phyloP scores from a whole-genome alignment of 2,329 filamentous ascomycete genomes.

The Akanthomyces dipterigenus region DNA sequence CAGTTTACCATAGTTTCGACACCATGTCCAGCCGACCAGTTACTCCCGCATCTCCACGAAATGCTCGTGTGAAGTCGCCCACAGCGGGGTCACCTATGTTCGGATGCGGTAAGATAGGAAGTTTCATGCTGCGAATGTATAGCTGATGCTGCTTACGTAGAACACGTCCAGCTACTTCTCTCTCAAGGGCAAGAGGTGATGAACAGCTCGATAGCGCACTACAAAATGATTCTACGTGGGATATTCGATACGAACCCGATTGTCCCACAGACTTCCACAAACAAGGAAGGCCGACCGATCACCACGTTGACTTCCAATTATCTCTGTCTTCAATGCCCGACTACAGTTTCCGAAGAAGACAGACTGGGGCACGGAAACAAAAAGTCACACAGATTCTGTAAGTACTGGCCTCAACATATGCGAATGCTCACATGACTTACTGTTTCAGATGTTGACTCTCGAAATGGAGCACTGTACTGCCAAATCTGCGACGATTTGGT shows the following conservation, averaged over 20 bases:
- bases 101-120: slow-evolving; percentile 50
- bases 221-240: slow-evolving; percentile 63
- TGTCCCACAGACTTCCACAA: slow-evolving; percentile 59
- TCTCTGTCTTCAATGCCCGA: slow-evolving; percentile 66
- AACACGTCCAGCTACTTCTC: slow-evolving; percentile 65
- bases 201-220: slow-evolving; percentile 63
- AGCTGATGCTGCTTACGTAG: slow-evolving; percentile 37
- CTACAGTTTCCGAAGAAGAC: slow-evolving; percentile 59
- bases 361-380: slow-evolving; percentile 59
- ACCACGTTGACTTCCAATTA: slow-evolving; percentile 63
- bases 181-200: slow-evolving; percentile 54
- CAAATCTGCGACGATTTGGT: slow-evolving; percentile 78
- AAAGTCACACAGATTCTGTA: slow-evolving; percentile 69
- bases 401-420: background rate
- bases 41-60: slow-evolving; percentile 49
- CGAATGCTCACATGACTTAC: slow-evolving; percentile 20
- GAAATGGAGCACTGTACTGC: slow-evolving; percentile 68
- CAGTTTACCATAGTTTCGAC: background rate
- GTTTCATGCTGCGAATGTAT: background rate
- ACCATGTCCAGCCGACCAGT: slow-evolving; percentile 40
- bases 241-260: slow-evolving; percentile 63
- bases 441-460: slow-evolving; percentile 64
- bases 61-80: slow-evolving; percentile 53
- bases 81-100: slow-evolving; percentile 53
- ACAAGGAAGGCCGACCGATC: slow-evolving; percentile 46